Conservation (phyloP, 2,329 filamentous ascomycete genomes). For the Venturia asperata region DNA sequence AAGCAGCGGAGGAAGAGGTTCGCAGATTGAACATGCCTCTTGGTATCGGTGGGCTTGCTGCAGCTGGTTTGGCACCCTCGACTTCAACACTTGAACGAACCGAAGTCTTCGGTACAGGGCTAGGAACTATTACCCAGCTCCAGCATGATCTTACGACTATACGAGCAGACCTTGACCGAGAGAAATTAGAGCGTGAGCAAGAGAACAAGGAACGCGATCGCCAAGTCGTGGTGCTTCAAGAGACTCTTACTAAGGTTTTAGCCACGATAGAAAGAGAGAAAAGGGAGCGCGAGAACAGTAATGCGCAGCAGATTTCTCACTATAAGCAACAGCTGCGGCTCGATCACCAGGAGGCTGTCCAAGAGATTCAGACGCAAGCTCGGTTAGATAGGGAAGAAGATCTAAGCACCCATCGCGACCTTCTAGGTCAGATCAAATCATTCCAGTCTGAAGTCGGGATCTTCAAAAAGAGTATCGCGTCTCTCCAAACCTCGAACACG, state of each 20-base stretch:
- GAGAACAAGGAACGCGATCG: neutral
- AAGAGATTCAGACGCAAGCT: constrained; percentile 5
- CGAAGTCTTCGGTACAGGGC: neutral
- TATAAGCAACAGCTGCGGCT: neutral
- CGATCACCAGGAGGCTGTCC: neutral
- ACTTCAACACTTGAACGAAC: neutral
- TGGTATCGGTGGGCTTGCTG: neutral
- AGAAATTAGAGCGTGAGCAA: neutral
- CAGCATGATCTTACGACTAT: neutral
- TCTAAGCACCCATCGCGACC: neutral
- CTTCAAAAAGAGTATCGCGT: neutral
- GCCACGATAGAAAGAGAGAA: neutral
- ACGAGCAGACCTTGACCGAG: neutral
- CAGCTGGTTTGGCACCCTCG: neutral
- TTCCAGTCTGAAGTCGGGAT: neutral
- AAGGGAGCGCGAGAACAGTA: neutral
- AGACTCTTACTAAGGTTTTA: neutral
- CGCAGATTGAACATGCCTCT: neutral
- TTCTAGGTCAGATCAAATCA: neutral
- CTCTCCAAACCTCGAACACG: neutral
- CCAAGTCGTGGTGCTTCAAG: neutral
- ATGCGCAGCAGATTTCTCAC: neutral
- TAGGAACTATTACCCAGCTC: neutral
- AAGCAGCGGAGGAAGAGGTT: neutral
- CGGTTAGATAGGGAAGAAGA: neutral